phyloP scores from a whole-genome alignment of 345 rosid genomes.

The Syzygium aqueum region DNA sequence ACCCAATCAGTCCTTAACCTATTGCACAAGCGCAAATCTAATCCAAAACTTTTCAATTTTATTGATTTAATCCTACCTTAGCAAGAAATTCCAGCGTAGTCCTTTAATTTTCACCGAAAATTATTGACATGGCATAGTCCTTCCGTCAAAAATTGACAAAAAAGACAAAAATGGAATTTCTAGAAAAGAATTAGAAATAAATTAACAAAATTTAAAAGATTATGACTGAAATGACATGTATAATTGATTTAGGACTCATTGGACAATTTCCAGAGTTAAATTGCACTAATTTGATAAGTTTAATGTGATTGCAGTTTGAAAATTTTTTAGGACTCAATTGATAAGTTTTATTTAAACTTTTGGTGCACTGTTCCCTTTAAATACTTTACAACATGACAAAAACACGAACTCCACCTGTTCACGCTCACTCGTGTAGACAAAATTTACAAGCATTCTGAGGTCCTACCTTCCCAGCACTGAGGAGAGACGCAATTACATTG shows the following conservation, averaged over 20 bases:
- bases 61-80: rapidly evolving
- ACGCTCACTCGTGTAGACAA: not conserved
- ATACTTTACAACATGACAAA: not conserved
- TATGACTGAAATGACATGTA: not conserved
- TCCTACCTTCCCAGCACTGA: not conserved
- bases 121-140: not conserved
- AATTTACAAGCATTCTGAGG: not conserved
- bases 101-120: not conserved
- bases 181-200: rapidly evolving
- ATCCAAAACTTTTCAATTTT: rapidly evolving
- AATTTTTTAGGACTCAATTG: not conserved
- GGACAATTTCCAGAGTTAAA: not conserved
- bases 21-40: rapidly evolving
- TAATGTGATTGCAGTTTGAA: not conserved
- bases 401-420: not conserved
- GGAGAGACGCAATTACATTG: not conserved
- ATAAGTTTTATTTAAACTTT: not conserved
- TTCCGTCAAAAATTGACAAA: rapidly evolving
- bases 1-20: rapidly evolving
- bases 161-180: not conserved
- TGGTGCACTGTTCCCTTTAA: rapidly evolving
- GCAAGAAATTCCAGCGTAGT: not conserved
- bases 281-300: not conserved
- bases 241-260: not conserved
- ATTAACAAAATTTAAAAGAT: not conserved